These are phyloP conservation scores for Trichoderma sp. DNA, from an alignment of 2,329 filamentous ascomycete genomes.

Conservation along the genomic window DNA sequence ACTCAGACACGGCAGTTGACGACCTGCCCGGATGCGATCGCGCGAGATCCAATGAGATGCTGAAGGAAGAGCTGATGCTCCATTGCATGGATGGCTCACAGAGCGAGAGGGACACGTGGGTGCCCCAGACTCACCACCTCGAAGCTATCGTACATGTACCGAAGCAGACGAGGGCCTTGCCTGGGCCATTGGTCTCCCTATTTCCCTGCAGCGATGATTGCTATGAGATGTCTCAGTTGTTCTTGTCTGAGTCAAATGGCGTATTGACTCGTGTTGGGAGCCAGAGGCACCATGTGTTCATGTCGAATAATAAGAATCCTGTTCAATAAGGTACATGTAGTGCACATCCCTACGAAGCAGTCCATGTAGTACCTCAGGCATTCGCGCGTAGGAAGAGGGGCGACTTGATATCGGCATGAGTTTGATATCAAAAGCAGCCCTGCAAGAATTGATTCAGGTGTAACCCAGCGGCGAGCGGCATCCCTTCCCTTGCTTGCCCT, in stretches of 20 bases:
- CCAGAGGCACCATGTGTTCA: too few relatives aligned
- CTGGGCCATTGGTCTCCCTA: not conserved
- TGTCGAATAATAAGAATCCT: too few relatives aligned
- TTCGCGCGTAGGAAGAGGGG: too few relatives aligned
- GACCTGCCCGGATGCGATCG: not conserved
- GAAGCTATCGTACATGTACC: not conserved
- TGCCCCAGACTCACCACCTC: not conserved
- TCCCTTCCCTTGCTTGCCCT: not conserved
- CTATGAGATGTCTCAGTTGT: conserved; percentile 13
- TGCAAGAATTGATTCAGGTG: not conserved
- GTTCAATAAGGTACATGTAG: too few relatives aligned
- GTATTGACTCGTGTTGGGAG: not conserved
- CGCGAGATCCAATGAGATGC: conserved; percentile 1
- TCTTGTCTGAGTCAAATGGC: not conserved
- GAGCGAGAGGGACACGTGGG: conserved; percentile 12
- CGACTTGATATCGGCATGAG: not conserved
- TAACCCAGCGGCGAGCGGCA: not conserved
- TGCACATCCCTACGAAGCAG: too few relatives aligned
- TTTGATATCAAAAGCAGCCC: not conserved
- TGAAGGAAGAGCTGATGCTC: conserved; percentile 4
- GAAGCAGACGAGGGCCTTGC: conserved; percentile 1
- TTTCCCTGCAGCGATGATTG: conserved; percentile 11
- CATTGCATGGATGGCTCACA: conserved; percentile 1
- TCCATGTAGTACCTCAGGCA: too few relatives aligned
- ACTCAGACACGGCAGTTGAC: not conserved